A percentile compares a stretch with the other conserved stretches of the same genome.
Evolutionary conservation across 2,329 filamentous ascomycete genomes (phyloP).

Genomic region (Trichoderma brevicompactum): DNA sequence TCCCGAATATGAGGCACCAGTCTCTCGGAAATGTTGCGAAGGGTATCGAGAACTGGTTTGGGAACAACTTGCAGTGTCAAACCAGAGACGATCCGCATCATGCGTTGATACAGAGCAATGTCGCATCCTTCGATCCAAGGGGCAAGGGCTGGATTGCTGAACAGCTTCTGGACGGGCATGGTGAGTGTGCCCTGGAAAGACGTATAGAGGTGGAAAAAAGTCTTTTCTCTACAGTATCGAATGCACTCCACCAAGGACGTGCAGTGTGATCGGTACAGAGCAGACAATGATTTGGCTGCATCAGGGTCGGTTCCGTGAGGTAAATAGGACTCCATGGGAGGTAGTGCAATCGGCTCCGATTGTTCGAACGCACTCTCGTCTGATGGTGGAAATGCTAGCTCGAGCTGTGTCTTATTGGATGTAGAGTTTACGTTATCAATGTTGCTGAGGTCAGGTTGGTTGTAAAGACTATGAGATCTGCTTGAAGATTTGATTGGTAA

Average conservation of each 20-base stretch:
- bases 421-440: conserved; percentile 64
- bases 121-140: conserved; percentile 96
- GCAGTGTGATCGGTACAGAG: conserved; percentile 91
- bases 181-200: conserved; percentile 96
- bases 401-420: conserved; percentile 60
- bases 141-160: conserved; percentile 78
- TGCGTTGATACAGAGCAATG: conserved; percentile 93
- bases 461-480: conserved; percentile 58
- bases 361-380: conserved; percentile 58
- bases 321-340: conserved; percentile 81
- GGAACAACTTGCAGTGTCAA: conserved; percentile 91
- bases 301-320: conserved; percentile 83
- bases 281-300: conserved; percentile 80
- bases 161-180: conserved; percentile 92
- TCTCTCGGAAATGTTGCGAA: conserved; percentile 82
- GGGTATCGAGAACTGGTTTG: conserved; percentile 81
- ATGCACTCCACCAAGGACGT: conserved; percentile 95
- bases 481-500: conserved; percentile 30
- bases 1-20: conserved; percentile 81
- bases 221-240: conserved; percentile 94
- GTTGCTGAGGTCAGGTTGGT: conserved; percentile 59
- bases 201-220: conserved; percentile 91
- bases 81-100: conserved; percentile 90
- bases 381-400: conserved; percentile 64
- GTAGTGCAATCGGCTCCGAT: conserved; percentile 76